These are phyloP conservation scores for Cyberlindnera veronae DNA, from an alignment of 805 yeast species.

Conservation along the genomic window DNA sequence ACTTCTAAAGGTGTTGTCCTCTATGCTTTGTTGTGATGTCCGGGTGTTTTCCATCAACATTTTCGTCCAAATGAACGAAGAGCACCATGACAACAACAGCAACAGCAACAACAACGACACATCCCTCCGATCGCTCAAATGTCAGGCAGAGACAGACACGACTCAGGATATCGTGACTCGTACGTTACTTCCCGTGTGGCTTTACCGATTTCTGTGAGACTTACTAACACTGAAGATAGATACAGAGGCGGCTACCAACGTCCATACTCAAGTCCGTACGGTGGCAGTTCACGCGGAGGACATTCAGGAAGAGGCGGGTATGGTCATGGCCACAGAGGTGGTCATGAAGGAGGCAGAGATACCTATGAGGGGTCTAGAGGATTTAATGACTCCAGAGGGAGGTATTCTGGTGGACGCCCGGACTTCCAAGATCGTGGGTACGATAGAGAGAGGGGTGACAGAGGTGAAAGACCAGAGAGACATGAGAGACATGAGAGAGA, in stretches of 20 bases:
- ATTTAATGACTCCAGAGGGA: slow-evolving; percentile 1
- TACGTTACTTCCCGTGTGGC: background rate
- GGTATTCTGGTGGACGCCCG: slow-evolving; percentile 6
- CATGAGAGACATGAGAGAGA: slow-evolving; percentile 7
- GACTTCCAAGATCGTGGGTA: slow-evolving; percentile 7
- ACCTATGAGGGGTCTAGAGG: slow-evolving; percentile 3
- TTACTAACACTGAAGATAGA: slow-evolving; percentile 6
- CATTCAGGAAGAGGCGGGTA: slow-evolving; percentile 1
- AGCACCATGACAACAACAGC: background rate
- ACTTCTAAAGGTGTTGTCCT: too few species aligned
- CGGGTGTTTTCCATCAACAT: background rate
- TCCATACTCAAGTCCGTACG: slow-evolving; percentile 10
- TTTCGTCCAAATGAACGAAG: background rate
- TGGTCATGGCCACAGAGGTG: slow-evolving; percentile 1
- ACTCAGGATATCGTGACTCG: background rate
- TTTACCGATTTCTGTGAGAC: background rate
- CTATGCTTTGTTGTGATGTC: too few species aligned
- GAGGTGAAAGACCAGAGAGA: too few species aligned
- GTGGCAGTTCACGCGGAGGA: slow-evolving; percentile 7
- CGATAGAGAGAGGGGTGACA: too few species aligned
- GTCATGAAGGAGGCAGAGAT: background rate
- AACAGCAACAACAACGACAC: background rate
- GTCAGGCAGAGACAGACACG: slow-evolving; percentile 3
- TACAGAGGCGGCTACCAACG: slow-evolving; percentile 17
- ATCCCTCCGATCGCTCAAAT: too few species aligned